phyloP scores from a whole-genome alignment of 106 monocot species.

The Iris macrosiphon region DNA sequence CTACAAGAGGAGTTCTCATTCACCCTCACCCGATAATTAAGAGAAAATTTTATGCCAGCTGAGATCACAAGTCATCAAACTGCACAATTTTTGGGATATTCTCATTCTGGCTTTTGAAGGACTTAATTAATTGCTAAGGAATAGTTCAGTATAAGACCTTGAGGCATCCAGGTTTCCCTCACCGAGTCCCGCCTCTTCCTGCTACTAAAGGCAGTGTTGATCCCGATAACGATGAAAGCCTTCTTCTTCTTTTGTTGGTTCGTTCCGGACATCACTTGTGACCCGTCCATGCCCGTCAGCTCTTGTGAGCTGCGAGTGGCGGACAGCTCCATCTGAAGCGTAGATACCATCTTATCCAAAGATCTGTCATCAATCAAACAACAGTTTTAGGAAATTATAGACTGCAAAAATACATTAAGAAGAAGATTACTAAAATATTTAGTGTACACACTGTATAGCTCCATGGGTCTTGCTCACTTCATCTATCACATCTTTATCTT shows the following conservation, averaged over 20 bases:
- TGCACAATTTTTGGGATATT: not conserved
- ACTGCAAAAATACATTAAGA: not conserved
- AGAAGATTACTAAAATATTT: constrained; percentile 1
- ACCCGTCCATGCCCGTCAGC: constrained; percentile 30
- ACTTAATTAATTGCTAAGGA: not conserved
- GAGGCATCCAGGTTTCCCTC: constrained; percentile 95
- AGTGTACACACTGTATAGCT: constrained; percentile 68
- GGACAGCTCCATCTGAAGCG: constrained; percentile 90
- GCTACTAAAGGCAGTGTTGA: constrained; percentile 98
- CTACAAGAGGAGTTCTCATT: too few species aligned
- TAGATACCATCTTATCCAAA: constrained; percentile 85
- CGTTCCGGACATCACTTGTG: constrained; percentile 18
- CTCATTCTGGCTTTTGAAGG: not conserved
- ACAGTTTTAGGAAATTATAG: not conserved
- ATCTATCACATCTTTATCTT: constrained; percentile 59
- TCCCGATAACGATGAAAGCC: constrained; percentile 93
- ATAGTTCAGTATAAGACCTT: constrained; percentile 38
- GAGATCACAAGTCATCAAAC: too few species aligned
- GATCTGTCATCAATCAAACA: constrained; percentile 36
- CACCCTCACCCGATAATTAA: too few species aligned
- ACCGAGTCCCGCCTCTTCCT: constrained; percentile 92
- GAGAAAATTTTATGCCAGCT: too few species aligned
- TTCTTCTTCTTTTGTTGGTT: constrained; percentile 65
- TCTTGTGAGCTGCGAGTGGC: constrained; percentile 66
- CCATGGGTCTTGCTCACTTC: constrained; percentile 70